These are phyloP conservation scores for Letharia columbiana DNA, from an alignment of 495 filamentous ascomycete species.

Conservation along the genomic window DNA sequence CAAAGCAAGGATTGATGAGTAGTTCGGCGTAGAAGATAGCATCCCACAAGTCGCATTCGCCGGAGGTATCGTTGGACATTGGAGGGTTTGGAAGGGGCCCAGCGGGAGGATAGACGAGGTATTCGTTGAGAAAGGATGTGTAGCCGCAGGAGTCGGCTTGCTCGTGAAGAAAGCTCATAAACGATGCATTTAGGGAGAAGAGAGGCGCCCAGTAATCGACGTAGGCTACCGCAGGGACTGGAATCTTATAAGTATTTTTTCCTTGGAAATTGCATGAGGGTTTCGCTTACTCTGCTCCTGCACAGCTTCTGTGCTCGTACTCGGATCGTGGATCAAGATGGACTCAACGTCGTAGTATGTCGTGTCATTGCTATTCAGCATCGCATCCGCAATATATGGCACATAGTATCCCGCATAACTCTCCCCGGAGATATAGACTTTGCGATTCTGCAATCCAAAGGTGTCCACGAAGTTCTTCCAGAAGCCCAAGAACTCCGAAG, in stretches of 20 bases:
- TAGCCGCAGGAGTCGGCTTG: slow-evolving; percentile 56
- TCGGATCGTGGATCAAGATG: slow-evolving; percentile 63
- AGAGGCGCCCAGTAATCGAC: slow-evolving; percentile 53
- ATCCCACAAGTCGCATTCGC: slow-evolving; percentile 50
- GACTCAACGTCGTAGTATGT: slow-evolving; percentile 59
- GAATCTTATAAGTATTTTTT: neutral
- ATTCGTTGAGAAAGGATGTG: slow-evolving; percentile 49
- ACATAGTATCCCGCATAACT: slow-evolving; percentile 70
- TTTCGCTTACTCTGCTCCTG: slow-evolving; percentile 34
- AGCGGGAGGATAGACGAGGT: slow-evolving; percentile 60
- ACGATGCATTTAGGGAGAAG: slow-evolving; percentile 60
- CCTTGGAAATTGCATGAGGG: neutral
- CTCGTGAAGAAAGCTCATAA: slow-evolving; percentile 48
- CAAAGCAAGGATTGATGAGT: slow-evolving; percentile 69
- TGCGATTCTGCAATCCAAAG: slow-evolving; percentile 52
- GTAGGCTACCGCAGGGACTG: slow-evolving; percentile 53
- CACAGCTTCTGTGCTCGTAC: slow-evolving; percentile 43
- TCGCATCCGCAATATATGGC: slow-evolving; percentile 68
- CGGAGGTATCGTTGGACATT: slow-evolving; percentile 25
- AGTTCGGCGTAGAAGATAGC: slow-evolving; percentile 48
- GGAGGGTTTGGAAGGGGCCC: slow-evolving; percentile 43
- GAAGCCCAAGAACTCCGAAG: slow-evolving; percentile 60
- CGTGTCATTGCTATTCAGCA: slow-evolving; percentile 61
- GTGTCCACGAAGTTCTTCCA: slow-evolving; percentile 62
- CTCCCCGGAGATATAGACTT: slow-evolving; percentile 62